Evolutionary conservation across 768 basidiomycete species (phyloP).

Genomic region (Phylloporus scabripes): DNA sequence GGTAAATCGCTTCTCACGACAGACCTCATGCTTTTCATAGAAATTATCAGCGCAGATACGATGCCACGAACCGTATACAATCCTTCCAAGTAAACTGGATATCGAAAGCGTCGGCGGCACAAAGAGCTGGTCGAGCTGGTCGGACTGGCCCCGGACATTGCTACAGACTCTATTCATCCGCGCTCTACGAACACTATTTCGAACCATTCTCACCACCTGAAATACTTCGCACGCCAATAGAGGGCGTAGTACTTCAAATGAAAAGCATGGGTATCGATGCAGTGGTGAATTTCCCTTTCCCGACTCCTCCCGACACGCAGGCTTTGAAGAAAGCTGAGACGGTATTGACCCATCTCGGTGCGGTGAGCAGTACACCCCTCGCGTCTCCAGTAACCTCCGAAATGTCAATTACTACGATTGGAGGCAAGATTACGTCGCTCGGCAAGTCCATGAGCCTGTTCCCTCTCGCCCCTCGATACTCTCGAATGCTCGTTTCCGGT

Average conservation of each 20-base stretch:
- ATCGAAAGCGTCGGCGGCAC: constrained; percentile 91
- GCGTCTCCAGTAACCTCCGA: constrained; percentile 15
- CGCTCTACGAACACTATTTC: constrained; percentile 91
- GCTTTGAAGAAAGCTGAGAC: constrained; percentile 78
- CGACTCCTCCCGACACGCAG: constrained; percentile 83
- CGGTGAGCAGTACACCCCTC: constrained; percentile 44
- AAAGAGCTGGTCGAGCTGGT: constrained; percentile 93
- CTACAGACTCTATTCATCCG: constrained; percentile 94
- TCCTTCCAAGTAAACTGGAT: constrained; percentile 91
- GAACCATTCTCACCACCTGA: constrained; percentile 84
- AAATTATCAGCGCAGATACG: constrained; percentile 66
- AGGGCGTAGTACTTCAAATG: constrained; percentile 96
- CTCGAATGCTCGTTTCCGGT: constrained; percentile 89
- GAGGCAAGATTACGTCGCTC: constrained; percentile 76
- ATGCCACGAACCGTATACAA: constrained; percentile 77
- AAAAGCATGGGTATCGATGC: constrained; percentile 98
- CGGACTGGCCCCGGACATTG: constrained; percentile 98
- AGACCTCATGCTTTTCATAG: neutral
- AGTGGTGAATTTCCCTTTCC: constrained; percentile 97
- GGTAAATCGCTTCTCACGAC: constrained; percentile 35
- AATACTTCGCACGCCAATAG: constrained; percentile 92
- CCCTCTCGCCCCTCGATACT: constrained; percentile 89
- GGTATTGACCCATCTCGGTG: constrained; percentile 75
- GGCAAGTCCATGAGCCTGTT: constrained; percentile 93
- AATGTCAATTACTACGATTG: constrained; percentile 27